Conservation (phyloP, 148 eudicot species). For the Camellia lanceoleosa region DNA sequence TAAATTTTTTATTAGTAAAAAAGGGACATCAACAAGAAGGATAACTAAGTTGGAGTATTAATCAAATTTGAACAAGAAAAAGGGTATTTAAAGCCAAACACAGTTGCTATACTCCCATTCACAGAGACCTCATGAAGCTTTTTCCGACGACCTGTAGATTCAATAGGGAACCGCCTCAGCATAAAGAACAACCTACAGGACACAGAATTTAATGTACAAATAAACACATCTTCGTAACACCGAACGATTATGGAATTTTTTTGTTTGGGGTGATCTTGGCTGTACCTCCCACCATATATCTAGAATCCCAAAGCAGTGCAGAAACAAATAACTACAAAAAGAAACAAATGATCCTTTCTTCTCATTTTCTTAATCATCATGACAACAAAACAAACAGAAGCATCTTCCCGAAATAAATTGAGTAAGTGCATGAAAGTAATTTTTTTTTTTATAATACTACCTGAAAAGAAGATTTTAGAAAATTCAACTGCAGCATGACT, state of each 20-base stretch:
- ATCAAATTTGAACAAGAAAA: too few relatives aligned
- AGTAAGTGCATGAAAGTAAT: neutral
- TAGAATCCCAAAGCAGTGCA: conserved; percentile 57
- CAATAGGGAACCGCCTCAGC: conserved; percentile 64
- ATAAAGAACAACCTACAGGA: conserved; percentile 52
- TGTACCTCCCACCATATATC: conserved; percentile 65
- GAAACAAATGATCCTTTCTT: neutral
- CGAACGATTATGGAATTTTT: neutral
- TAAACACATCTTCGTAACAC: too few relatives aligned
- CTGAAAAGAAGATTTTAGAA: conserved; percentile 51
- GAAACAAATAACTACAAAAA: conserved; percentile 48
- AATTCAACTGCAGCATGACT: too few relatives aligned
- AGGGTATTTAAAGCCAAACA: too few relatives aligned
- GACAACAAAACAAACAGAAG: neutral
- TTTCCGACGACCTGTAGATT: conserved; percentile 62
- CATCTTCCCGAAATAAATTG: neutral
- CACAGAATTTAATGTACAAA: neutral
- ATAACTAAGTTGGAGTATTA: too few relatives aligned
- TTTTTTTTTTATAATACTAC: conserved; percentile 22
- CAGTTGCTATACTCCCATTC: neutral
- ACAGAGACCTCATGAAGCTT: conserved; percentile 58
- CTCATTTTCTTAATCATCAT: neutral
- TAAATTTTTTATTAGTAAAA: neutral
- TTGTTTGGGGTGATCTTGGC: neutral
- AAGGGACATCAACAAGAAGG: too few relatives aligned